Evolutionary conservation across 305 asterid species (phyloP).

Genomic region (Fraxinus baroniana): DNA sequence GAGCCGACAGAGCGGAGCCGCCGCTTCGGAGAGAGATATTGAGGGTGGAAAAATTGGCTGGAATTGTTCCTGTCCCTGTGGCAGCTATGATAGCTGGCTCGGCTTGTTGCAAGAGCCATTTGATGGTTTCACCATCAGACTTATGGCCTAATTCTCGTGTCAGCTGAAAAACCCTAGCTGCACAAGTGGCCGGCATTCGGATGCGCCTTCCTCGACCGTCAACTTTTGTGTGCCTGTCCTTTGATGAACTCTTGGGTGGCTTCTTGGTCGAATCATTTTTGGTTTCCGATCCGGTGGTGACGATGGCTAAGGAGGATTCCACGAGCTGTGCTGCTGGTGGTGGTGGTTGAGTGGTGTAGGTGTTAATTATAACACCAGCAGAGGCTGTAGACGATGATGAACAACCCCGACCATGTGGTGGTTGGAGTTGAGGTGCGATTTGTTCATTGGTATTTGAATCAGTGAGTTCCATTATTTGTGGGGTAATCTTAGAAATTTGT

Average conservation of each 20-base stretch:
- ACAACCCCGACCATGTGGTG: neutral
- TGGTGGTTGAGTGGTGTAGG: conserved; percentile 16
- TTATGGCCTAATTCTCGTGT: conserved; percentile 48
- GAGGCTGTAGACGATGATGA: conserved; percentile 24
- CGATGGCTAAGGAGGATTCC: neutral
- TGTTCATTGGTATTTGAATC: conserved; percentile 49
- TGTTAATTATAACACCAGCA: neutral
- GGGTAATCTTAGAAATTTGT: conserved; percentile 48
- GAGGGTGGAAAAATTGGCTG: conserved; percentile 52
- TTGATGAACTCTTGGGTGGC: conserved; percentile 34
- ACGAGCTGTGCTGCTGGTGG: conserved; percentile 30
- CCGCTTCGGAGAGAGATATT: conserved; percentile 66
- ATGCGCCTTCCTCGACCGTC: conserved; percentile 51
- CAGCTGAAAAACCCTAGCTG: conserved; percentile 45
- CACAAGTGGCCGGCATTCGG: conserved; percentile 35
- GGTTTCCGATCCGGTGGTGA: conserved; percentile 50
- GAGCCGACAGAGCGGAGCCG: conserved; percentile 57
- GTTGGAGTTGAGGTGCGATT: conserved; percentile 23
- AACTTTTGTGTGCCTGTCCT: conserved; percentile 42
- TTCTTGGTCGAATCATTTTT: conserved; percentile 20
- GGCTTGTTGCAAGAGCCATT: conserved; percentile 50
- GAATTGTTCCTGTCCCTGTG: conserved; percentile 36
- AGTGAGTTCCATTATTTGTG: conserved; percentile 60
- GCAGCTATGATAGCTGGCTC: conserved; percentile 45
- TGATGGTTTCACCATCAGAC: conserved; percentile 44